These are phyloP conservation scores for Paramecium sexaurelia DNA, from an alignment of 73 alveolate species.

Conservation along the genomic window DNA sequence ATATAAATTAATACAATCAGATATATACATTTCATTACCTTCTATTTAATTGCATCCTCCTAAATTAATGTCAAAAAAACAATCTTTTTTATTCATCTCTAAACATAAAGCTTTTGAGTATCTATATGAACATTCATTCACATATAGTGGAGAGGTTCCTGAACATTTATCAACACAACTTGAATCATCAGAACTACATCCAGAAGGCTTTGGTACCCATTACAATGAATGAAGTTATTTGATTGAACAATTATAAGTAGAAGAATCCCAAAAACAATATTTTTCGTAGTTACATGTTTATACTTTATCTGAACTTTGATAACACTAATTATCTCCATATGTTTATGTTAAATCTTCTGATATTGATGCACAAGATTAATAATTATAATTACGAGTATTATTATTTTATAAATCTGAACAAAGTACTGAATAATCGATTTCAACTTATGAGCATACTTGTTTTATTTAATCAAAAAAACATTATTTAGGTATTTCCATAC, in stretches of 20 bases:
- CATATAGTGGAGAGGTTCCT: background rate
- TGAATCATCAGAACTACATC: background rate
- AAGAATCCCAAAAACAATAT: constrained; percentile 11
- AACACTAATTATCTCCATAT: background rate
- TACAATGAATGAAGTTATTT: background rate
- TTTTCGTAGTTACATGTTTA: background rate
- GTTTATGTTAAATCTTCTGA: background rate
- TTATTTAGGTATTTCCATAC: background rate
- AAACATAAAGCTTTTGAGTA: constrained; percentile 27
- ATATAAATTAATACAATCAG: background rate
- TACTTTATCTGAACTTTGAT: background rate
- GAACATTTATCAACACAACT: background rate
- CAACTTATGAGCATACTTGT: background rate
- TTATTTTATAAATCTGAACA: background rate
- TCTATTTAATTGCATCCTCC: background rate
- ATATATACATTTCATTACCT: background rate
- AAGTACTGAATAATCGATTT: background rate
- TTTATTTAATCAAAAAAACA: background rate
- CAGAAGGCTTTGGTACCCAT: background rate
- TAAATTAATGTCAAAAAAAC: background rate
- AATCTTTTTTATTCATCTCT: background rate
- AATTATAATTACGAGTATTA: background rate
- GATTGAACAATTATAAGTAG: background rate
- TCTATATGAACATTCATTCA: background rate
- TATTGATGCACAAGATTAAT: background rate